Base-by-base conservation (phyloP, 768 basidiomycete species). In the Pulveroboletus sp. region DNA sequence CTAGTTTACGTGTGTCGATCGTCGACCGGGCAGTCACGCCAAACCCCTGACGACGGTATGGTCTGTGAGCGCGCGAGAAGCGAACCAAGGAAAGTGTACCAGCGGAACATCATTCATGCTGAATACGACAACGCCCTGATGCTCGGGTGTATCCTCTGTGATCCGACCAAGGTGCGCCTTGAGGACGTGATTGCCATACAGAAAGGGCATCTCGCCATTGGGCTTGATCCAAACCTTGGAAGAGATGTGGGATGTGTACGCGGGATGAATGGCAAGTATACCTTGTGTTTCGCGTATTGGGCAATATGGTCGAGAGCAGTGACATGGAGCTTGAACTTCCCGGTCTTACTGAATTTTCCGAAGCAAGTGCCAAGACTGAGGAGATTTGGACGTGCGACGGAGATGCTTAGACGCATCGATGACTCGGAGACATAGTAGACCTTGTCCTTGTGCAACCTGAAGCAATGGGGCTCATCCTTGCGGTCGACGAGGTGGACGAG, bases 131-230 rank as follows among this genome's bases (percentile, higher is more conserved):
- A 98, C 96, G 40, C 96, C 96, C 65, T 98, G 96, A 65, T 99
- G 95, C 64, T 99, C 96, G 10, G 95, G 94, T 3, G 94, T 95
- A 63, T 99, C 96, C 66, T 99, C 96, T 42, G 96, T 97, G 66
- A 98, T 97, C 52, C 95, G 81, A 15, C 96, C 96, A n/a, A 99
- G 76, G 70, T 99, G 96, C 8, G 96, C 96, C 71, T 98, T 99
- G 56, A 97, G 81, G 51, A 98, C 86, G 72, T 99, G 94, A 65
- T 99, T 99, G 49, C 96, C 96, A 63, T 99, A 99, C 33, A 99
- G 73, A 78, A 95, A 99, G 1, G 96, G 96, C 86, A 99, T 95
- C 72, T 99, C 96, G 63, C 96, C 96, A 57, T 98, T 95, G 24
- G 94, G 86, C 69, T 99, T 99, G 67, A 99, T 93, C 96, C 96